Base-by-base conservation (phyloP, 306 rosid species). In the Sicyos edulis region DNA sequence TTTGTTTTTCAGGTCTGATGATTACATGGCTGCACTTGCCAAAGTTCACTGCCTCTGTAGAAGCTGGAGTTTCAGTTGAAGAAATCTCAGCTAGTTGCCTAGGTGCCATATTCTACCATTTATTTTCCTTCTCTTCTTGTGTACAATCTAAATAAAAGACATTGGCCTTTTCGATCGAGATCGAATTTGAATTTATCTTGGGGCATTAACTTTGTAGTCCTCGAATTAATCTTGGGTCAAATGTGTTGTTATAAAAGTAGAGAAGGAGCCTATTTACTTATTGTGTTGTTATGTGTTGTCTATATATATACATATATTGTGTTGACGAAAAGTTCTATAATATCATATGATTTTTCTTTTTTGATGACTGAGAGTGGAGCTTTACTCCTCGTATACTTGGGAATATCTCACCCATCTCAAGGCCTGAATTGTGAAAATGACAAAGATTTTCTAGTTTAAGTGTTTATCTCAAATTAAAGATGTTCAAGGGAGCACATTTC, bases 11-110 rank as follows among this genome's bases (percentile, higher is more conserved):
- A 93, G 98, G 78, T 88, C 96, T 62, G 91, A 88, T 72, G 97
- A 93, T 82, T 93, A 93, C 66, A 93, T 90, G 97, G 92, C 89
- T 49, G 82, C 97, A 74, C 88, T 93, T 15, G 86, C 96, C 52
- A 86, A 82, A 83, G 96, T 93, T 88, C 98, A 88, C 76, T 78
- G 90, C 75, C 87, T 81, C 22, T 88, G 89, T 82, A 85, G 93
- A 82, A 88, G 84, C 59, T 92, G 96, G 96, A 78, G 14, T 21
- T 14, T 53, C 54, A 52, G 53, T 71, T 82, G 78, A 85, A 82
- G 34, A 50, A 42, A 2, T 58, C 42, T 73, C 71, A 2, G 19
- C 57, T 13, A 58, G 40, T 58, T 26, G 42, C 15, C 10, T 37
- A 63, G 42, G 17, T 37, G 4, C 32, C 32, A 65, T 65, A 45